These are phyloP conservation scores for Acorus gramineus DNA, from an alignment of 106 monocot genomes.

Conservation along the genomic window DNA sequence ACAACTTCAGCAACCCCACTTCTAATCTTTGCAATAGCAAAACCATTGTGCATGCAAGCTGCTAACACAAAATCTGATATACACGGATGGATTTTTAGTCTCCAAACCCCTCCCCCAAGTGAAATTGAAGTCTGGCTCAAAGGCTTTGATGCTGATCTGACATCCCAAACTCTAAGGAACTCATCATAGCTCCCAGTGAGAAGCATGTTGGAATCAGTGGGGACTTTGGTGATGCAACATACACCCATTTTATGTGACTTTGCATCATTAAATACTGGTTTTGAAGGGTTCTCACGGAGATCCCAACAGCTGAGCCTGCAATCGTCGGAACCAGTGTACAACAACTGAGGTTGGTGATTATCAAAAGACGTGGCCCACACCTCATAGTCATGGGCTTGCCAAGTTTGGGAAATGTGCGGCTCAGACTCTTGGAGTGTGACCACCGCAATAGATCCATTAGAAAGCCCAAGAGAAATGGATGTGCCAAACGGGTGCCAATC, in stretches of 20 bases:
- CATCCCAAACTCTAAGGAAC: constrained; percentile 75
- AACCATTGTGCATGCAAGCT: constrained; percentile 99
- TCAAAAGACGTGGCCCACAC: constrained; percentile 66
- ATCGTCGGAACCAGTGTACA: constrained; percentile 87
- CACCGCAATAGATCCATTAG: constrained; percentile 70
- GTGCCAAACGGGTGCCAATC: constrained; percentile 49
- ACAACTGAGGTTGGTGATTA: constrained; percentile 33
- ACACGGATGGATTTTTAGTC: constrained; percentile 65
- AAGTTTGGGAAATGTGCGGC: constrained; percentile 38
- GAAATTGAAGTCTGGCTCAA: constrained; percentile 31
- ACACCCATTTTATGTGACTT: constrained; percentile 96
- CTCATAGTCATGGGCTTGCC: constrained; percentile 74
- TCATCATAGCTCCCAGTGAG: constrained; percentile 93
- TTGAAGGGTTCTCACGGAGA: constrained; percentile 41
- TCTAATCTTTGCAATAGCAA: constrained; percentile 44
- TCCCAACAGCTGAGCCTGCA: constrained; percentile 85
- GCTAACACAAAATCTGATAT: constrained; percentile 39
- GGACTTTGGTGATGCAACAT: constrained; percentile 59
- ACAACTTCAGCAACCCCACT: constrained; percentile 22
- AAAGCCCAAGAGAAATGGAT: constrained; percentile 49
- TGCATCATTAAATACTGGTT: constrained; percentile 43
- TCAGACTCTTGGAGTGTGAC: constrained; percentile 34
- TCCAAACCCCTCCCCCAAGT: constrained; percentile 93
- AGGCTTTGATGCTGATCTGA: constrained; percentile 49
- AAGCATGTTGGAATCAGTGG: constrained; percentile 33